These are phyloP conservation scores for Kodamaea anthophila DNA, from an alignment of 1,139 yeast species.

Conservation along the genomic window DNA sequence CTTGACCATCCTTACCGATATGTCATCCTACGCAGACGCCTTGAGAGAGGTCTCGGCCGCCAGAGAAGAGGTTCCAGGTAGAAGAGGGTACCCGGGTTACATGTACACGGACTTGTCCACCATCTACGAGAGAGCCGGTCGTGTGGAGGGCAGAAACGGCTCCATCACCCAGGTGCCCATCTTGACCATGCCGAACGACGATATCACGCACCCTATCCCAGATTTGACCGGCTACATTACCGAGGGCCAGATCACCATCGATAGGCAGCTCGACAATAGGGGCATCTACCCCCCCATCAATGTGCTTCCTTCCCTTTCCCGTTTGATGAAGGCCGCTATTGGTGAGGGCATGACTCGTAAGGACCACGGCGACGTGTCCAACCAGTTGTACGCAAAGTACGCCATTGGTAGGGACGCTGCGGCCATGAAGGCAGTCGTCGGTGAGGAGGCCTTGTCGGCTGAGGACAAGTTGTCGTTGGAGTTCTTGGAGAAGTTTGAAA, in stretches of 20 bases:
- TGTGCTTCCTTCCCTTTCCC: constrained; percentile 92
- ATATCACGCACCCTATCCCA: constrained; percentile 98
- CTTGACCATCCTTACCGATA: constrained; percentile 93
- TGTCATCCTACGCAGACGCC: constrained; percentile 99
- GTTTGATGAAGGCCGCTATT: constrained; percentile 98
- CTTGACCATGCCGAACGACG: constrained; percentile 99
- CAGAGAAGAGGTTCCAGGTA: constrained; percentile 99
- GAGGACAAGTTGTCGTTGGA: constrained; percentile 97
- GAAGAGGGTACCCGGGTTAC: constrained; percentile 99
- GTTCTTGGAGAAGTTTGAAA: constrained; percentile 95
- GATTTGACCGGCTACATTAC: constrained; percentile 99
- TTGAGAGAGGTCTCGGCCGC: constrained; percentile 99
- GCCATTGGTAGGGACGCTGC: constrained; percentile 99
- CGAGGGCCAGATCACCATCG: constrained; percentile 96
- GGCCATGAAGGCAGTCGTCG: constrained; percentile 99
- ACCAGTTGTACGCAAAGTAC: constrained; percentile 96
- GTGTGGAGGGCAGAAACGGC: constrained; percentile 99
- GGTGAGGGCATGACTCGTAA: constrained; percentile 99
- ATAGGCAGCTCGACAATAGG: constrained; percentile 91
- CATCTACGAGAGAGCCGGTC: constrained; percentile 98
- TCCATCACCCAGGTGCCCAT: constrained; percentile 98
- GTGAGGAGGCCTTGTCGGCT: constrained; percentile 97
- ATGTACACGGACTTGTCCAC: constrained; percentile 99
- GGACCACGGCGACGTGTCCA: constrained; percentile 98
- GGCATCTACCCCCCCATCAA: constrained; percentile 99